Conservation (phyloP, 2,329 filamentous ascomycete genomes). For the Paracamarosporium sp. region DNA sequence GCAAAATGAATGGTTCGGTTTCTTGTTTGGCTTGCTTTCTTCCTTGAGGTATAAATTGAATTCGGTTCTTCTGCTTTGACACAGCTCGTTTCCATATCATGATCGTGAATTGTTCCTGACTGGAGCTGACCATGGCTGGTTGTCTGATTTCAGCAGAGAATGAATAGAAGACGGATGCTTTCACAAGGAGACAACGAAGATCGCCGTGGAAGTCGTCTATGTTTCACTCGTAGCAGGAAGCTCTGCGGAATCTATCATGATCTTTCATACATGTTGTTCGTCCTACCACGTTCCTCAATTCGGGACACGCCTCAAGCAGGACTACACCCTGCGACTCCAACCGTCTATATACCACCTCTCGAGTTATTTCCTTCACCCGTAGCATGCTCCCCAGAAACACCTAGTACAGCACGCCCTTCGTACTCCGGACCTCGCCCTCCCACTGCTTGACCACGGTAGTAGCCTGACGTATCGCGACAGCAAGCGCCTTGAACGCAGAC, state of each 20-base stretch:
- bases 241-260: not conserved
- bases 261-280: not conserved
- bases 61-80: not conserved
- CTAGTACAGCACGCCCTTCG: slow-evolving; percentile 82
- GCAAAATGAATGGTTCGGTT: not conserved
- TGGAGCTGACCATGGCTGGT: too few relatives aligned
- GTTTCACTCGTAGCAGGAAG: not conserved
- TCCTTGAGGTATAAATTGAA: not conserved
- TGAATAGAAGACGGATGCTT: not conserved
- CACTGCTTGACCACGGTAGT: slow-evolving; percentile 76
- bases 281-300: not conserved
- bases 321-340: not conserved
- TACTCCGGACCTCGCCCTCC: slow-evolving; percentile 93
- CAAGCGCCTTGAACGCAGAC: slow-evolving; percentile 95
- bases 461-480: slow-evolving; percentile 81
- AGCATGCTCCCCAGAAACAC: not conserved
- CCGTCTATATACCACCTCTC: not conserved
- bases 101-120: too few relatives aligned
- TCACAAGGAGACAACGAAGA: too few relatives aligned
- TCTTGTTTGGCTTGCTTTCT: not conserved
- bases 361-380: not conserved
- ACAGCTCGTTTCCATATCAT: too few relatives aligned
- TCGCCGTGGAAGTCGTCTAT: not conserved
- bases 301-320: not conserved
- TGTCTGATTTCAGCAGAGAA: too few relatives aligned